Conservation (phyloP, 495 filamentous ascomycete species). For the Penicillium simplicissimum region DNA sequence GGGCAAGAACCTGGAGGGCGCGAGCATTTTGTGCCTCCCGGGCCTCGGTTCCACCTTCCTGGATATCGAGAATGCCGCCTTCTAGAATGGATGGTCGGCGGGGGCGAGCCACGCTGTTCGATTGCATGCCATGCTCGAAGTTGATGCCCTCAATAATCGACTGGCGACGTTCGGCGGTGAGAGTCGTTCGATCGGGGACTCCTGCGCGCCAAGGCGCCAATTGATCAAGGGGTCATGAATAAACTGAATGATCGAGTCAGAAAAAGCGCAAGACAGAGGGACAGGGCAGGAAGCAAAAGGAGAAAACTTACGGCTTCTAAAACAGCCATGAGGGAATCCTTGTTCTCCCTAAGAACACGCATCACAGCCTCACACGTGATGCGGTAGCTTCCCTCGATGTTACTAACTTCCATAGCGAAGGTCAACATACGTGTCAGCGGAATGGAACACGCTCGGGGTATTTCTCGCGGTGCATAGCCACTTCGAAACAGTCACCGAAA, state of each 20-base stretch:
- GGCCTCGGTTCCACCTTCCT: conserved; percentile 53
- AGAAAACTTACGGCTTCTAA: conserved; percentile 81
- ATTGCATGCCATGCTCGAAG: conserved; percentile 48
- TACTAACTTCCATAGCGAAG: conserved; percentile 99
- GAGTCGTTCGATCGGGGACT: conserved; percentile 78
- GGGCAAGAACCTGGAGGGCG: conserved; percentile 85
- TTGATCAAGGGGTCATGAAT: conserved; percentile 97
- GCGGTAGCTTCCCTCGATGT: conserved; percentile 96
- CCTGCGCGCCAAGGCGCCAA: conserved; percentile 88
- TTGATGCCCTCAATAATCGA: conserved; percentile 71
- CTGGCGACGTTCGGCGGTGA: conserved; percentile 75
- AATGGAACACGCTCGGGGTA: conserved; percentile 98
- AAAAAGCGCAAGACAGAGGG: background rate
- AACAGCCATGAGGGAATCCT: conserved; percentile 97
- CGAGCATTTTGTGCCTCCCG: conserved; percentile 88
- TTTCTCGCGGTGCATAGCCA: conserved; percentile 99
- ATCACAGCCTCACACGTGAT: conserved; percentile 98
- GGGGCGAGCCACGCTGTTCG: conserved; percentile 48
- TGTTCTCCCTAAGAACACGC: conserved; percentile 93
- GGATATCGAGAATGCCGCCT: conserved; percentile 51
- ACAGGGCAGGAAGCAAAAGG: conserved; percentile 2
- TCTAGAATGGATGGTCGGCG: conserved; percentile 52
- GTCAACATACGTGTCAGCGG: conserved; percentile 97
- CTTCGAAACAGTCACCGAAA: conserved; percentile 99
- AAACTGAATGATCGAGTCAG: conserved; percentile 60